These are phyloP conservation scores for Draba incana DNA, from an alignment of 345 rosid genomes.

Conservation along the genomic window DNA sequence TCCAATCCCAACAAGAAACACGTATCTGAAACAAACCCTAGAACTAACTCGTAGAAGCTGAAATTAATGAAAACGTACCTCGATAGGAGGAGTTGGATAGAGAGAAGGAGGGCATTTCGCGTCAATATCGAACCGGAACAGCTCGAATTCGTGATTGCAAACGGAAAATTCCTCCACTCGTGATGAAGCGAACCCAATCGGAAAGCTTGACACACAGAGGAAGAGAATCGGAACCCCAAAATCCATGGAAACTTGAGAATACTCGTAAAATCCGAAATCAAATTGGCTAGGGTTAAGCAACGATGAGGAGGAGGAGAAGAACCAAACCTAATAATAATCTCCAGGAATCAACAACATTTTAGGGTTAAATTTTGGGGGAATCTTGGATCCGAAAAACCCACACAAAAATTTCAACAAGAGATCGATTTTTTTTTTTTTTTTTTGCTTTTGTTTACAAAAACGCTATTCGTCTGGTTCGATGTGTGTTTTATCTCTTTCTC, in stretches of 20 bases:
- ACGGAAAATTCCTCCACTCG: conserved; percentile 38
- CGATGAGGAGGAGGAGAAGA: neutral
- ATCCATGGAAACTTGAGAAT: conserved; percentile 29
- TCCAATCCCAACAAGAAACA: neutral
- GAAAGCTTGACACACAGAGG: conserved; percentile 36
- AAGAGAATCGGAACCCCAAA: conserved; percentile 36
- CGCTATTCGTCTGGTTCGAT: conserved; percentile 1
- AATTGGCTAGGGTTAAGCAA: neutral
- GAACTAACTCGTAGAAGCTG: neutral
- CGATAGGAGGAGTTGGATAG: conserved; percentile 59
- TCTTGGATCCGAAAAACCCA: neutral
- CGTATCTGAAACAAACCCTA: no score
- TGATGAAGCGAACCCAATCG: conserved; percentile 37
- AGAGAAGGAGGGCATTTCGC: conserved; percentile 67
- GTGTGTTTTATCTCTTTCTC: neutral
- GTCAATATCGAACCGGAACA: conserved; percentile 49
- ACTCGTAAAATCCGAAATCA: no score
- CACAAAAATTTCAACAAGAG: neutral
- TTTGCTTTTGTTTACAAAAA: neutral
- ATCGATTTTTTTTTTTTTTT: neutral
- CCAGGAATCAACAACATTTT: neutral
- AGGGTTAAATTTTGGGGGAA: conserved; percentile 31
- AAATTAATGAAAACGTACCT: conserved; percentile 46
- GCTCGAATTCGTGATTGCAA: conserved; percentile 53
- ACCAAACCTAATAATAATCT: conserved; percentile 19